Evolutionary conservation across 179 eudicot species (phyloP), one percentile per base, ranked within the genome.

Genomic region (Drosera spatulata): DNA sequence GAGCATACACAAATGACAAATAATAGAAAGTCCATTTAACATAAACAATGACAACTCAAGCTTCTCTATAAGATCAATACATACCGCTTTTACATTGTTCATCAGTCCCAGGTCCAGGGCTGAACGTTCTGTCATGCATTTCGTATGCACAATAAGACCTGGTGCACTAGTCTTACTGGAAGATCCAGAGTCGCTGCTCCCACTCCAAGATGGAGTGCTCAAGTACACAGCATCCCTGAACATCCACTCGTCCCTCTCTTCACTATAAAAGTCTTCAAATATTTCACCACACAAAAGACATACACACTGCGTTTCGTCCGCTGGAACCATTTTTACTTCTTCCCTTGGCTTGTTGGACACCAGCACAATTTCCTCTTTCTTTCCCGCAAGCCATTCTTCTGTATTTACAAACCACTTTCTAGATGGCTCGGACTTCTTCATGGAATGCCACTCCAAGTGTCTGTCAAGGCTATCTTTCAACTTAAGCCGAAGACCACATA

Each of bases 211-310:
- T 39, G 84, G 64, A 63, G 66, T 60, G 38, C 70, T 73, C 74
- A 84, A 60, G 73, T 82, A 83, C 66, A 82, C 83, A 57, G 95
- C 96, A 56, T 80, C 95, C 71, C 73, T 82, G 74, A 88, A 93
- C 96, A 93, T 84, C 96, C 99, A 93, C 56, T 84, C 81, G 59
- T 76, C 88, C 63, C 66, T 74, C 61, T 84, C 87, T 45, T 72
- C 69, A 71, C 80, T 56, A 66, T 84, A 93, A 58, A 70, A 76
- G 60, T 93, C 96, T 74, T 89, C 96, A 78, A 93, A 93, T 65
- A 84, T 63, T 63, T 93, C 93, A 50, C 99, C 99, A 69, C 99
- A 93, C 66, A 93, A 64, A 55, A 84, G 72, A 73, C 99, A 93
- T 44, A 83, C 83, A 55, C 87, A 82, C 53, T 86, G 95, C 70